Conservation (phyloP, 1,284 basidiomycete genomes). For the Apiotrichum laibachii region DNA sequence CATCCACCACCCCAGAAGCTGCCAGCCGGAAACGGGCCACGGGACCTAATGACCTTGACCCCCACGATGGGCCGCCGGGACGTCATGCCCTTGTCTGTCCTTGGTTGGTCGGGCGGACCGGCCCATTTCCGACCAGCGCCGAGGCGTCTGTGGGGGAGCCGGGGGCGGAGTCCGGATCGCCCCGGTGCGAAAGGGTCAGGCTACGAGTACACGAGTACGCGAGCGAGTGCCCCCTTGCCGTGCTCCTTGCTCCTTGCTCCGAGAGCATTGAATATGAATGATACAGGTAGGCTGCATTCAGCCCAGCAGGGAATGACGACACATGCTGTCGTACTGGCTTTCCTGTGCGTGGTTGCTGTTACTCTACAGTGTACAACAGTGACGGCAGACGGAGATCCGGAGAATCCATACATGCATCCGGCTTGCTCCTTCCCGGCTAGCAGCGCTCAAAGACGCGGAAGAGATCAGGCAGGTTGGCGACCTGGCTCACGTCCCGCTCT, state of each 20-base stretch:
- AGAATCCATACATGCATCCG: too few relatives aligned
- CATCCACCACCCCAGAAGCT: background rate
- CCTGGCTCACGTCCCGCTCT: constrained; percentile 64
- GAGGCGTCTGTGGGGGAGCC: background rate
- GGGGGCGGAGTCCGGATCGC: background rate
- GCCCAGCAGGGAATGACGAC: too few relatives aligned
- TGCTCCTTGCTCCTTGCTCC: too few relatives aligned
- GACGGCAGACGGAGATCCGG: too few relatives aligned
- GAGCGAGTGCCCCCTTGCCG: background rate
- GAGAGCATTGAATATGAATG: too few relatives aligned
- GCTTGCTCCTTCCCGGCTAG: constrained; percentile 40
- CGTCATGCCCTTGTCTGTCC: too few relatives aligned
- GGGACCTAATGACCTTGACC: background rate
- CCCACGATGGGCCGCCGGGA: too few relatives aligned
- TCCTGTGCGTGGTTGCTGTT: too few relatives aligned
- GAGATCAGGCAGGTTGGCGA: constrained; percentile 80
- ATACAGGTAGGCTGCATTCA: too few relatives aligned
- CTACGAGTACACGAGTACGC: background rate
- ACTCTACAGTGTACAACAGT: too few relatives aligned
- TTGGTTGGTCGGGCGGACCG: background rate
- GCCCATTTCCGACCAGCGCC: constrained; percentile 4
- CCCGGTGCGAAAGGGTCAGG: background rate
- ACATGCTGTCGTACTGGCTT: too few relatives aligned
- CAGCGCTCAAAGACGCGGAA: constrained; percentile 90
- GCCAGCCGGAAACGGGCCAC: background rate